Evolutionary conservation across 2,329 filamentous ascomycete species (phyloP), one percentile per base, ranked within the genome.

Genomic region (Teratosphaeria epicoccoides): DNA sequence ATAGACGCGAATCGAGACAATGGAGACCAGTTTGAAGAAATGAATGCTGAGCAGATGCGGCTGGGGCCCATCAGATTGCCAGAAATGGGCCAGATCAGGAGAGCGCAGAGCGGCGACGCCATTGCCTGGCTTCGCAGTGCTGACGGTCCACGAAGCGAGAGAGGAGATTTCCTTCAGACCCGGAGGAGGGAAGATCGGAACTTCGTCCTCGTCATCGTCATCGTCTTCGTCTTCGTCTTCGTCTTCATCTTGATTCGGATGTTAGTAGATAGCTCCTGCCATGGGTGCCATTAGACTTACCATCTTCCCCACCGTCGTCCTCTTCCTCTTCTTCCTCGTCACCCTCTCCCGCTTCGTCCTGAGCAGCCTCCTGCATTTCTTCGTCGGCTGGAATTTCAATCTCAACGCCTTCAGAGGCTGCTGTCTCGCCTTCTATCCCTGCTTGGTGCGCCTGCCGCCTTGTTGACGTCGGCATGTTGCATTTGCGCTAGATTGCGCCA

Each of bases 51-150:
- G 76, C 56, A 83, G 80, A 63, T 93, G 87, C 4, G 87, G 87
- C 65, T 93, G 87, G 1, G 87, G 87, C 1, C 87, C 88, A 63
- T 93, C 88, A 2, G 87, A 91, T 68, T 93, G 87, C 87, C 87
- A 93, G 69, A 85, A 93, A 49, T 82, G 76, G 54, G 78, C 77
- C 6, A 85, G 78, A 53, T 87, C 84, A 14, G 89, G 85, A 55
- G 80, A 82, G 26, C 87, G 80, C 20, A 93, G 78, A 63, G 88
- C 85, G 24, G 83, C 81, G 12, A 91, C 83, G 1, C 85, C 85
- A 59, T 85, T 88, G 37, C 87, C 87, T 1, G 85, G 86, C 69
- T 93, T 93, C 63, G 83, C 83, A 63, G 82, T 87, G 66, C 84
- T 88, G 59, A 91, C 87, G 10, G 85, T 90, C 75, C 88, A 91